Base-by-base conservation (phyloP, 2,329 filamentous ascomycete species). In the Hypoxylon sp. region DNA sequence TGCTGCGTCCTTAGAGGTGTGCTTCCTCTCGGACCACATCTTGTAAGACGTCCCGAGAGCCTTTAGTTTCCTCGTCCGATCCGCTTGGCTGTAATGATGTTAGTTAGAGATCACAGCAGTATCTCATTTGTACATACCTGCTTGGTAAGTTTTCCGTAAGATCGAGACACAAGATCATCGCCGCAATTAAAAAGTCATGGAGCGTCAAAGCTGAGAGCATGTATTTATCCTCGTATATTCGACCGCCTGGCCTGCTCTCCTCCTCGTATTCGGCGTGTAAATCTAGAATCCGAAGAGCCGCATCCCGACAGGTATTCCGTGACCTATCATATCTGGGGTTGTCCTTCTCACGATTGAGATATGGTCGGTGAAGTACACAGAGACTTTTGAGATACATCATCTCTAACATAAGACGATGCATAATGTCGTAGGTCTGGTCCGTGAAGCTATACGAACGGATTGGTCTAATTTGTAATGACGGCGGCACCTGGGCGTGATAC, bases 121-220 rank as follows among this genome's bases (percentile, higher is more conserved):
- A 30, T 25, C 4, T 51, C 19, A 9, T 27, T 37, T 5, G 12
- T 39, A 30, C 76, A 68, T 75, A 81, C 81, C 72, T 78, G 65
- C 76, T 78, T 19, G 79, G 75, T 27, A 71, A 68, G 16, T 78
- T 79, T 65, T 82, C 81, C 23, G 77, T 78, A 11, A 84, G 74
- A 65, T 85, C 83, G 2, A 89, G 74, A 61, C 85, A 89, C 5
- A 89, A 71, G 41, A 89, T 83, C 84, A 88, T 89, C 11, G 85
- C 82, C 0, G 87, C 87, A 16, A 88, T 81, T 25, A 89, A 75
- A 64, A 87, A 89, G 68, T 88, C 85, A 32, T 87, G 84, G 21
- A 84, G 76, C 4, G 83, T 84, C 46, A 88, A 73, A 2, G 82
- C 83, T 2, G 82, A 82, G 6, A 88, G 73, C 77, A 88, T 84